phyloP scores from a whole-genome alignment of 257 asterid genomes.

The Solanum microdontum region DNA sequence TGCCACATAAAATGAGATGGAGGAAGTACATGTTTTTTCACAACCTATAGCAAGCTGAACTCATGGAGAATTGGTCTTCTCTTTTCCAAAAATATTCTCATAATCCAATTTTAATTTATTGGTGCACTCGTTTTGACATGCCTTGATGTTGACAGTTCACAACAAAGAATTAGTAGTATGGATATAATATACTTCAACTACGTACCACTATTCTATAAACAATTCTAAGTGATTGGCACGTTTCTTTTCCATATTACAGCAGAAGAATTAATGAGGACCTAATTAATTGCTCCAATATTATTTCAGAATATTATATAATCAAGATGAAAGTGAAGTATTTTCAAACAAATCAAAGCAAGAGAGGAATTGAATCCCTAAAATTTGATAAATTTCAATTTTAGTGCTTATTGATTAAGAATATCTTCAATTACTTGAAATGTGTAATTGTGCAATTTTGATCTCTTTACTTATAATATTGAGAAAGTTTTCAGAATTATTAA shows the following conservation, averaged over 20 bases:
- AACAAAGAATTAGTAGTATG: not conserved
- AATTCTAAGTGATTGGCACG: not conserved
- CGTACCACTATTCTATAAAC: not conserved
- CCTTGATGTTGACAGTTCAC: not conserved
- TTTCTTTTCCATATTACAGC: too few relatives aligned
- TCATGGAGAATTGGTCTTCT: not conserved
- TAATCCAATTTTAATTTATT: too few relatives aligned
- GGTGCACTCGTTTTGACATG: not conserved
- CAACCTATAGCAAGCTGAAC: not conserved
- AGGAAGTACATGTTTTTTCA: not conserved
- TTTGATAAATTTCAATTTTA: too few relatives aligned
- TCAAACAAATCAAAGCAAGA: too few relatives aligned
- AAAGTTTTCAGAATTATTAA: too few relatives aligned
- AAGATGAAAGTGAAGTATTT: too few relatives aligned
- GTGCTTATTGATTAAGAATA: too few relatives aligned
- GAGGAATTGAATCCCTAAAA: too few relatives aligned
- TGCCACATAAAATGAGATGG: too few relatives aligned
- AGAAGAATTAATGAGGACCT: not conserved
- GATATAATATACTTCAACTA: not conserved
- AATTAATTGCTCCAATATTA: too few relatives aligned
- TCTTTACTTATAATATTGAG: too few relatives aligned
- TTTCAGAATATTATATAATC: too few relatives aligned
- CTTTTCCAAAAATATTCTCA: not conserved
- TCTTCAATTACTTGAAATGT: not conserved
- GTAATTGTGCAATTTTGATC: not conserved